A percentile compares a stretch with the other conserved stretches of the same genome.
Evolutionary conservation across 176 grass and related monocot genomes (phyloP).

Genomic region (Hsuehochloa calcarea): DNA sequence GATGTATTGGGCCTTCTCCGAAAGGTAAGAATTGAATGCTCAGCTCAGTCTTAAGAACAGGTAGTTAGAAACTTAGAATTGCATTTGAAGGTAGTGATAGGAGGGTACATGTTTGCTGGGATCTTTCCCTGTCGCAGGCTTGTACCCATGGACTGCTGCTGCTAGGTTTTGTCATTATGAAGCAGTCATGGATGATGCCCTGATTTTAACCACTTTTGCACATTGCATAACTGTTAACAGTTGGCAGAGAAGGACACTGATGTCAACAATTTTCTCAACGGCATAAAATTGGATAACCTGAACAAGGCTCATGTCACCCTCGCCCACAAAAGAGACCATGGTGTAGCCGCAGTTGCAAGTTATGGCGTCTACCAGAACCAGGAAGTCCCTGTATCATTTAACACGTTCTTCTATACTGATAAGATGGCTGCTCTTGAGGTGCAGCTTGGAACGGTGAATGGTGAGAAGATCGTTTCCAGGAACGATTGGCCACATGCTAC

Average conservation of each 20-base stretch:
- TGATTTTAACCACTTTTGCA: background rate
- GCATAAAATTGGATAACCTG: constrained; percentile 56
- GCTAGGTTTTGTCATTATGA: background rate
- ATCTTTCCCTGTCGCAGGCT: background rate
- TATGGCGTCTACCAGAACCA: constrained; percentile 70
- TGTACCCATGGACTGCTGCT: background rate
- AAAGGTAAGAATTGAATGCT: constrained; percentile 51
- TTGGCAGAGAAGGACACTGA: constrained; percentile 46
- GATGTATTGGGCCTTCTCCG: constrained; percentile 58
- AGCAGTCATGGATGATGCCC: background rate
- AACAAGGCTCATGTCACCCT: constrained; percentile 81
- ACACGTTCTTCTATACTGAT: constrained; percentile 58
- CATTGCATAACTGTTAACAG: constrained; percentile 44
- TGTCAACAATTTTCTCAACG: constrained; percentile 44
- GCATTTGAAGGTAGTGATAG: no score
- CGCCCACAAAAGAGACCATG: constrained; percentile 88
- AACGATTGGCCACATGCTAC: constrained; percentile 91
- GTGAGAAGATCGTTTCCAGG: constrained; percentile 61
- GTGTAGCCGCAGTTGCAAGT: constrained; percentile 74
- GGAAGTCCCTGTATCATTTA: constrained; percentile 59
- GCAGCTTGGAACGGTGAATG: constrained; percentile 57
- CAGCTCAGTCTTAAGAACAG: background rate
- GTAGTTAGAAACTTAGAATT: background rate
- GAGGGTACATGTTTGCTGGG: background rate
- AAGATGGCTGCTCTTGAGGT: constrained; percentile 72